Conservation (phyloP, 768 basidiomycete species). For the Boletus speciosus region DNA sequence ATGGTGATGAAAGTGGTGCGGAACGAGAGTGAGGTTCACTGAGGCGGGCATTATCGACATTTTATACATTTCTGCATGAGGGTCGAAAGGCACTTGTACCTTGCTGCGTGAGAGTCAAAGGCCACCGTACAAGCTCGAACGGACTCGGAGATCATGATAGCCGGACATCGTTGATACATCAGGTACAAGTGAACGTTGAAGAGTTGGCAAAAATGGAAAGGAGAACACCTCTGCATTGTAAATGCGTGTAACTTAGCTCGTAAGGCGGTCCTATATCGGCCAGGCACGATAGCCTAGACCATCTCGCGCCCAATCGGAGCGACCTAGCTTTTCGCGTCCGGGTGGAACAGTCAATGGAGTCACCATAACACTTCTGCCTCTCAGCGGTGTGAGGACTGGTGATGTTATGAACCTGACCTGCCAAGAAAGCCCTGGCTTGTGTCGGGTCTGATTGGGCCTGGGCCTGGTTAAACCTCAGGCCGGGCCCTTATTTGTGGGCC, state of each 20-base stretch:
- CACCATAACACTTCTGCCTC: not conserved
- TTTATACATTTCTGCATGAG: constrained; percentile 12
- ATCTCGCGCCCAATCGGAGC: not conserved
- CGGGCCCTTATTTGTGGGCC: too few species aligned
- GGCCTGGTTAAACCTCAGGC: too few species aligned
- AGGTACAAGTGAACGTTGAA: not conserved
- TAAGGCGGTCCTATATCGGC: not conserved
- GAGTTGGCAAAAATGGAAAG: constrained; percentile 10
- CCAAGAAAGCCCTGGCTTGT: too few species aligned
- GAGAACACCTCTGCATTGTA: not conserved
- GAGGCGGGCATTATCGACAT: not conserved
- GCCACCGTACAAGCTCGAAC: not conserved
- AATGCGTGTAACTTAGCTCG: not conserved
- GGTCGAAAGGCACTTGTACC: not conserved
- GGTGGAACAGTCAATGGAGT: not conserved
- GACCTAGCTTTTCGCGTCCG: not conserved
- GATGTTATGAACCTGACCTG: too few species aligned
- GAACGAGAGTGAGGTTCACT: not conserved
- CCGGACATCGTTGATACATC: constrained; percentile 5
- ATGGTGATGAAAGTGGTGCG: constrained; percentile 6
- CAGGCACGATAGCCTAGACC: not conserved
- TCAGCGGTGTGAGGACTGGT: too few species aligned
- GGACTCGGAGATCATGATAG: constrained; percentile 1
- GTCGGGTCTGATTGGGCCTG: too few species aligned
- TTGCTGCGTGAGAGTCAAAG: not conserved